Base-by-base conservation (phyloP, 148 eudicot genomes). In the Chenopodium album region DNA sequence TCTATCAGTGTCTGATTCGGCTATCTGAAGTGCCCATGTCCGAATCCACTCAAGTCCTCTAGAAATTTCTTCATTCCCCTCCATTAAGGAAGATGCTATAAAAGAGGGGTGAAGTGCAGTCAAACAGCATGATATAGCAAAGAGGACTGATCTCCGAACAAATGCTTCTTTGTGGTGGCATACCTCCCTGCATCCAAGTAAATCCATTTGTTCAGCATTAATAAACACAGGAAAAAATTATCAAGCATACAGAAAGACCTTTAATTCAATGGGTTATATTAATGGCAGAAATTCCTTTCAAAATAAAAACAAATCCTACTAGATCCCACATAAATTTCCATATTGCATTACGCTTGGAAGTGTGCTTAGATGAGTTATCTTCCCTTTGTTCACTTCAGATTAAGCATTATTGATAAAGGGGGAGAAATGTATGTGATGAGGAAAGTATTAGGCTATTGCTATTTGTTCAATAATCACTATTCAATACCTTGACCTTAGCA, bases 41-140 rank as follows among this genome's bases (percentile, higher is more conserved):
- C 97, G 97, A 66, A 95, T 73, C 99, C 99, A 95, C 76, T 95
- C 99, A 52, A 95, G 99, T 68, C 94, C 97, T 89, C 87, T 84
- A 22, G 91, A 88, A 54, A 95, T 72, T 78, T 90, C 99, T 56
- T 78, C 77, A 80, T 90, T 92, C 31, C 94, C 93, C 85, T 92
- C 97, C 2, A 81, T 64, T 84, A 95, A 80, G 9, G 95, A 94
- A 71, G 98, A 89, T 76, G 95, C 99, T 70, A 95, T 93, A 85
- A 83, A 90, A 47, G 99, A 89, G 19, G 99, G 99, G 85, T 95
- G 97, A 85, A 95, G 97, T 59, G 97, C 92, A 70, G 88, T 68
- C 67, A 95, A 76, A 82, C 85, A 85, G 88, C 95, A 93, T 28
- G 99, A 92, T 71, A 94, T 97, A 44, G 98, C 94, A 88, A 92